These are phyloP conservation scores for Starmerella geochares DNA, from an alignment of 805 yeast genomes.

Conservation along the genomic window DNA sequence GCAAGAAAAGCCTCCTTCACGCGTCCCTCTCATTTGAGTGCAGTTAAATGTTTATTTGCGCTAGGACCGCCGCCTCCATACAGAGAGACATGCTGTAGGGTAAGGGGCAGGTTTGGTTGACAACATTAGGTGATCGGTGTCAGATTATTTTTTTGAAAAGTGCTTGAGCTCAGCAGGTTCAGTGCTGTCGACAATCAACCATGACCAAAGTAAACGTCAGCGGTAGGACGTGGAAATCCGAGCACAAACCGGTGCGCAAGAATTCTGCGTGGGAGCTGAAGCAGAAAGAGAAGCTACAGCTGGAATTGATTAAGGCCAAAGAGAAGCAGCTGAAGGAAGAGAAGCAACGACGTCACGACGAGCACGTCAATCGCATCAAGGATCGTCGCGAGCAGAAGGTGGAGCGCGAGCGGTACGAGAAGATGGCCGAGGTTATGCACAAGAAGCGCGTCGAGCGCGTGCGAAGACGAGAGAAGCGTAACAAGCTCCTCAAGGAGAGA, in stretches of 20 bases:
- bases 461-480: slow-evolving; percentile 86
- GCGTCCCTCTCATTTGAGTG: no score
- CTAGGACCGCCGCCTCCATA: no score
- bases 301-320: slow-evolving; percentile 56
- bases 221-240: slow-evolving; percentile 34
- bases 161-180: not conserved
- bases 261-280: slow-evolving; percentile 56
- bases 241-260: slow-evolving; percentile 28
- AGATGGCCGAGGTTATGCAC: slow-evolving; percentile 77
- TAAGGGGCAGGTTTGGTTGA: not conserved
- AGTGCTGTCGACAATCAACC: slow-evolving; percentile 6
- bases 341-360: slow-evolving; percentile 50
- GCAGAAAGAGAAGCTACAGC: slow-evolving; percentile 54
- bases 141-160: not conserved
- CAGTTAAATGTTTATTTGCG: no score
- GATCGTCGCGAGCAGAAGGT: slow-evolving; percentile 71
- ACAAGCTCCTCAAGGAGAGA: slow-evolving; percentile 86
- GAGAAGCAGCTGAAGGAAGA: slow-evolving; percentile 68
- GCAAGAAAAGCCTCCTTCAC: no score
- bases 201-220: slow-evolving; percentile 28
- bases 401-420: slow-evolving; percentile 80
- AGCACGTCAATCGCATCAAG: slow-evolving; percentile 37
- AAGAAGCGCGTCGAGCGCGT: slow-evolving; percentile 83
- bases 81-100: no score
- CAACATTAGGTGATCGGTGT: not conserved